These are phyloP conservation scores for Puccinia hordei DNA, from an alignment of 1,284 basidiomycete species.

Conservation along the genomic window DNA sequence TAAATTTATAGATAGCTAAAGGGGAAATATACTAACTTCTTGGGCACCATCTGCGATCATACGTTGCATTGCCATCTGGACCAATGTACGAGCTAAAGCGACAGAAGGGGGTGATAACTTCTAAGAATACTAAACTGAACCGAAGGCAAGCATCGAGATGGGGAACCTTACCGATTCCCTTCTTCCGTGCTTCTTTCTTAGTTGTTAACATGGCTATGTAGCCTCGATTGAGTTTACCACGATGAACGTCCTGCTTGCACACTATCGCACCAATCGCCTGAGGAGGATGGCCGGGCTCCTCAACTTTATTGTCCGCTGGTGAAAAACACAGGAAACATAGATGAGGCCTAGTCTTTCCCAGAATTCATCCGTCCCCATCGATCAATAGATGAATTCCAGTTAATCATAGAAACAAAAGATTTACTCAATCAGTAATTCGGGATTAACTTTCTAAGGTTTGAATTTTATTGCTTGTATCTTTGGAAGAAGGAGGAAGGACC, in stretches of 20 bases:
- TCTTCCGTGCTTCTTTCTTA: slow-evolving; percentile 74
- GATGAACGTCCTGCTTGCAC: slow-evolving; percentile 85
- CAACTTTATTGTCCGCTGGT: slow-evolving; percentile 53
- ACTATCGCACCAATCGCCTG: slow-evolving; percentile 84
- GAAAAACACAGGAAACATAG: slow-evolving; percentile 72
- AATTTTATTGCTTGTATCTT: neutral
- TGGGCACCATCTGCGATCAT: slow-evolving; percentile 80
- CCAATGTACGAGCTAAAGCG: slow-evolving; percentile 71
- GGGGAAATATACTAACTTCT: slow-evolving; percentile 66
- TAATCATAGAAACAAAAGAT: too few relatives aligned
- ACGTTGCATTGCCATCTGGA: slow-evolving; percentile 72
- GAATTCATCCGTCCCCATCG: neutral
- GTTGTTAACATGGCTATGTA: slow-evolving; percentile 99
- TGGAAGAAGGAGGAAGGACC: neutral
- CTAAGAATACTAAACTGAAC: slow-evolving; percentile 34
- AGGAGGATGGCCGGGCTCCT: neutral
- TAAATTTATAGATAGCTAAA: neutral
- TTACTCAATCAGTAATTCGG: too few relatives aligned
- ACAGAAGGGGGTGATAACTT: neutral
- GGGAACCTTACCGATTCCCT: slow-evolving; percentile 76
- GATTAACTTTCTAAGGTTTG: neutral
- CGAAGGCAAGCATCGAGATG: slow-evolving; percentile 60
- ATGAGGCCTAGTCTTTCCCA: slow-evolving; percentile 73
- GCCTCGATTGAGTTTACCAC: slow-evolving; percentile 75
- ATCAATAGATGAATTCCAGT: neutral